Percentiles rank a stretch among this genome's conserved stretches.
Conservation (phyloP, 345 rosid genomes). For the Zanthoxylum bungeanum region DNA sequence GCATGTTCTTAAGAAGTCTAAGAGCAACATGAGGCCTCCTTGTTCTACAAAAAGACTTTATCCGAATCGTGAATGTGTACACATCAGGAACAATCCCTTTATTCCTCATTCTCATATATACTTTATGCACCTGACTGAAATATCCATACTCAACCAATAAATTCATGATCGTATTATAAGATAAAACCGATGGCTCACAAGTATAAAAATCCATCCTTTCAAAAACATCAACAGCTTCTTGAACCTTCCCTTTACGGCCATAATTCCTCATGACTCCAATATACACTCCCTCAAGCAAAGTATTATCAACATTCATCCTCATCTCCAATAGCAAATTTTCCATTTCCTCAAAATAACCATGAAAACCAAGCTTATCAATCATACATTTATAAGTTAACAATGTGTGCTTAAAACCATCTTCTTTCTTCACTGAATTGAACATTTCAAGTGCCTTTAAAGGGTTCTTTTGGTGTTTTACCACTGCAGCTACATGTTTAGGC, state of each 20-base stretch:
- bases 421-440: slow-evolving; percentile 69
- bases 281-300: slow-evolving; percentile 75
- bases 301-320: slow-evolving; percentile 44
- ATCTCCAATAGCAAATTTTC: slow-evolving; percentile 52
- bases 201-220: slow-evolving; percentile 90
- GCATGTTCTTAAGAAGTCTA: slow-evolving; percentile 77
- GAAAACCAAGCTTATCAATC: slow-evolving; percentile 69
- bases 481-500: slow-evolving; percentile 78
- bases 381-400: slow-evolving; percentile 65
- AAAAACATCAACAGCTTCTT: slow-evolving; percentile 78
- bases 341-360: slow-evolving; percentile 79
- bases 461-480: slow-evolving; percentile 66
- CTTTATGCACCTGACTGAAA: slow-evolving; percentile 79
- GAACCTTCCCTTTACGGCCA: slow-evolving; percentile 76
- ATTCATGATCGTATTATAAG: slow-evolving; percentile 83
- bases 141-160: slow-evolving; percentile 63
- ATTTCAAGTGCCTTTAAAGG: slow-evolving; percentile 67
- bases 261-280: slow-evolving; percentile 65
- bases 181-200: slow-evolving; percentile 64
- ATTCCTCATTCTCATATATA: slow-evolving; percentile 78
- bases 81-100: slow-evolving; percentile 66
- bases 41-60: slow-evolving; percentile 83
- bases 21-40: slow-evolving; percentile 75
- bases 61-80: slow-evolving; percentile 78
- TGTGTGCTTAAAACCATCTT: slow-evolving; percentile 69